phyloP scores from a whole-genome alignment of 2,329 filamentous ascomycete genomes.

The Scytalidium lignicola region DNA sequence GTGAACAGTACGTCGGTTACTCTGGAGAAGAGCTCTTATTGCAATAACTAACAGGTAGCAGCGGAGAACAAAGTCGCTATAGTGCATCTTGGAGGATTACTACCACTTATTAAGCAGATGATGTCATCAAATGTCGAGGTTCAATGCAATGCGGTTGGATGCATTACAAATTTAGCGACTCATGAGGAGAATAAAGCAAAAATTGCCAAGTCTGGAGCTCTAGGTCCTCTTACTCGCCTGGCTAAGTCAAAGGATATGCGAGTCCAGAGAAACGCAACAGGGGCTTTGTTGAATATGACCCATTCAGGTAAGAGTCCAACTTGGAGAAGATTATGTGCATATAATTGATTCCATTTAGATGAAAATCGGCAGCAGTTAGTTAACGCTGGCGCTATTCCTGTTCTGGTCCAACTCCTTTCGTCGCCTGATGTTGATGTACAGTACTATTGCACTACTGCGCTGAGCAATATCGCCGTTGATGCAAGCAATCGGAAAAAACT shows the following conservation, averaged over 20 bases:
- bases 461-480: conserved; percentile 98
- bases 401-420: conserved; percentile 89
- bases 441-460: conserved; percentile 97
- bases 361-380: conserved; percentile 98
- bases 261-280: conserved; percentile 94
- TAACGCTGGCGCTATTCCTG: conserved; percentile 94
- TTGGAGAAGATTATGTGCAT: not conserved
- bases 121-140: conserved; percentile 97
- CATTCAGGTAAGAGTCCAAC: conserved; percentile 69
- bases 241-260: conserved; percentile 99
- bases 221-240: conserved; percentile 83
- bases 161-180: conserved; percentile 96
- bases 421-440: conserved; percentile 95
- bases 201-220: conserved; percentile 89
- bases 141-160: conserved; percentile 97
- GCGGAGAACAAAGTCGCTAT: conserved; percentile 98
- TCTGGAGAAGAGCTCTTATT: not conserved
- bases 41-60: conserved; percentile 38
- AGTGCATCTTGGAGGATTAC: conserved; percentile 83
- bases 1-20: conserved; percentile 73
- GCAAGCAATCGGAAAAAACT: conserved; percentile 85
- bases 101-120: conserved; percentile 95
- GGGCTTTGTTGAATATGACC: conserved; percentile 96
- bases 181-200: conserved; percentile 99
- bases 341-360: conserved; percentile 47